Conservation (phyloP, 495 filamentous ascomycete genomes). For the Elasticomyces elasticus region DNA sequence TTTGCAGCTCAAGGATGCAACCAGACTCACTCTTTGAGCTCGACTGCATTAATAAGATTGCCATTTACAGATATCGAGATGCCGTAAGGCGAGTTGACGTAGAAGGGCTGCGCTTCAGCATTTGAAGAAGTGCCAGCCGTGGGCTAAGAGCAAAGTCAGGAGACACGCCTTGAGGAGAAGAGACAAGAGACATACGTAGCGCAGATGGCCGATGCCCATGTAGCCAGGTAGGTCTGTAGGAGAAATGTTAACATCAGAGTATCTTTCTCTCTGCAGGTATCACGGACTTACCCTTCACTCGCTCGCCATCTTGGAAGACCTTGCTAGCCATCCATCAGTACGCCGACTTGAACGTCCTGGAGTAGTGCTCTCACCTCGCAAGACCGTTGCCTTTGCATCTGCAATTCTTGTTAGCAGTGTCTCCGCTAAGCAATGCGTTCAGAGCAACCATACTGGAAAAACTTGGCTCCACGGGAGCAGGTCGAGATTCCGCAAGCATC, state of each 20-base stretch:
- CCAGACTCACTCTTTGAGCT: conserved; percentile 46
- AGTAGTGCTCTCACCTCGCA: conserved; percentile 35
- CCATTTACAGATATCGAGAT: conserved; percentile 68
- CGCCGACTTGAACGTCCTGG: not conserved
- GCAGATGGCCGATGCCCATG: conserved; percentile 82
- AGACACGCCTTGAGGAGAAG: not conserved
- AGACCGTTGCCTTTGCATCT: conserved; percentile 44
- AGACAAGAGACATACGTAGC: conserved; percentile 42
- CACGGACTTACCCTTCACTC: conserved; percentile 34
- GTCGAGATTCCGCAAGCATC: conserved; percentile 86
- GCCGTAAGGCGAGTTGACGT: conserved; percentile 82
- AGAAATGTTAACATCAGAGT: not conserved
- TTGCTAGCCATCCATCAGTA: conserved; percentile 39
- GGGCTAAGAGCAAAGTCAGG: conserved; percentile 32
- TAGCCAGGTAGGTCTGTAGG: conserved; percentile 65
- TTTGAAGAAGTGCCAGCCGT: conserved; percentile 64
- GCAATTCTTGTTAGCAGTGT: not conserved
- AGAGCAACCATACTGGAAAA: conserved; percentile 50
- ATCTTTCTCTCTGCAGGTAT: not conserved
- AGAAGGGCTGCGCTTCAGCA: conserved; percentile 79
- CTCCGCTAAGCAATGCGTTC: conserved; percentile 21
- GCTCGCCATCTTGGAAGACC: conserved; percentile 71
- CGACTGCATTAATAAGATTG: conserved; percentile 87
- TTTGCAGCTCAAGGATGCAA: too few species aligned
- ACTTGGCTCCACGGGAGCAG: conserved; percentile 65